A percentile compares a stretch with the other conserved stretches of the same genome.
phyloP scores from a whole-genome alignment of 768 basidiomycete genomes.

The Gyrodon lividus region DNA sequence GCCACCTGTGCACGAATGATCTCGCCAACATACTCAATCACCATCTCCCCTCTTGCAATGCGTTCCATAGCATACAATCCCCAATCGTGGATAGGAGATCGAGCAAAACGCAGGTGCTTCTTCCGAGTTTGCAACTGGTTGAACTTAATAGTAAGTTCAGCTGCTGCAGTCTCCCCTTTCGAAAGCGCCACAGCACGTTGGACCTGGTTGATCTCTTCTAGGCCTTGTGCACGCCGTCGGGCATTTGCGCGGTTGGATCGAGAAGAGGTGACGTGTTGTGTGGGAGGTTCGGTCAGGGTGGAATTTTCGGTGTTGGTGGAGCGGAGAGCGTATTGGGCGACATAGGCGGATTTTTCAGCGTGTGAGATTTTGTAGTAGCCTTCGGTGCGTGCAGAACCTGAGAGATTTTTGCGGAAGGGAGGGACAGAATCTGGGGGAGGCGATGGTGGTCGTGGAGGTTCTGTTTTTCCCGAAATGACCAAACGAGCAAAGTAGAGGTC shows the following conservation, averaged over 20 bases:
- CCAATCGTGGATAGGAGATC: constrained; percentile 98
- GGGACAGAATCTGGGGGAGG: constrained; percentile 42
- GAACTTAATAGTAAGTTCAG: constrained; percentile 87
- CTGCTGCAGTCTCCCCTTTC: constrained; percentile 69
- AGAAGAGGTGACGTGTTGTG: constrained; percentile 65
- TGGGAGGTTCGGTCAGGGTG: constrained; percentile 40
- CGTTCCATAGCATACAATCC: constrained; percentile 97
- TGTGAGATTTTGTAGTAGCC: constrained; percentile 95
- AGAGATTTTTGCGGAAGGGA: constrained; percentile 72
- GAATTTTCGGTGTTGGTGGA: constrained; percentile 45
- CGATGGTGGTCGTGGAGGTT: constrained; percentile 26
- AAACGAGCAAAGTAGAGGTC: constrained; percentile 75
- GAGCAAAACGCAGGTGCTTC: constrained; percentile 94
- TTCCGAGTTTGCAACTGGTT: constrained; percentile 97
- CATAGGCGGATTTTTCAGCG: constrained; percentile 87
- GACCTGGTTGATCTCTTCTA: constrained; percentile 94
- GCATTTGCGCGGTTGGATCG: constrained; percentile 92
- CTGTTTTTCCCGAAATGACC: constrained; percentile 26
- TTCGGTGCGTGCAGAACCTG: constrained; percentile 89
- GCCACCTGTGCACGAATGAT: constrained; percentile 93
- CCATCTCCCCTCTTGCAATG: constrained; percentile 94
- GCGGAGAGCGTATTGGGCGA: constrained; percentile 82
- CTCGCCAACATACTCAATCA: constrained; percentile 99
- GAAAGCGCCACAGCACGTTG: constrained; percentile 76
- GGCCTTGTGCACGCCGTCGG: constrained; percentile 83